phyloP scores from a whole-genome alignment of 2,329 filamentous ascomycete species.

The Penicillium digitatum region DNA sequence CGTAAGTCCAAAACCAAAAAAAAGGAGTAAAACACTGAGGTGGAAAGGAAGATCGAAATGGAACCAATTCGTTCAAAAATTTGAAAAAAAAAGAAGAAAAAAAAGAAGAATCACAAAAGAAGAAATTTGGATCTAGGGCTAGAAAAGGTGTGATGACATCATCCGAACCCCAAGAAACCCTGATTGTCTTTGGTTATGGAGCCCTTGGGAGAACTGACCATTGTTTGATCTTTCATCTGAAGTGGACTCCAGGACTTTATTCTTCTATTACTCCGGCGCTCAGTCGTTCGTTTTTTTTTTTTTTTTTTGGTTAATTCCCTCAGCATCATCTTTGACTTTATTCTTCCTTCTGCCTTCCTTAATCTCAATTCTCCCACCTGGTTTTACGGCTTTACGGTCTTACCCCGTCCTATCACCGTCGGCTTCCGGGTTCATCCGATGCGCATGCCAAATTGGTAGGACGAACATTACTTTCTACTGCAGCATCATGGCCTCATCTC shows the following conservation, averaged over 20 bases:
- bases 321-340: background rate
- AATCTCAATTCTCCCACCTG: background rate
- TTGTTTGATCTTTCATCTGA: background rate
- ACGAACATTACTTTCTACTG: constrained; percentile 11
- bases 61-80: no score
- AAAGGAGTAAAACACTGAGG: background rate
- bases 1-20: background rate
- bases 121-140: background rate
- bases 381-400: background rate
- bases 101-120: background rate
- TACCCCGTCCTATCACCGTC: background rate
- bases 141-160: constrained; percentile 3
- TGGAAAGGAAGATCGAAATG: no score
- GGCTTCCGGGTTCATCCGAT: background rate
- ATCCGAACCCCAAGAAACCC: background rate
- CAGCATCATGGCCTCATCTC: constrained; percentile 35
- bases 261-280: background rate
- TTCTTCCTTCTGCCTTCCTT: background rate
- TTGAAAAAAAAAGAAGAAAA: no score
- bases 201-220: background rate
- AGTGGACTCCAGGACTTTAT: background rate
- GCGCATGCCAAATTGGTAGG: background rate
- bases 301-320: no score
- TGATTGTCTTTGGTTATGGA: constrained; percentile 11
- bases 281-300: background rate